A percentile compares a stretch with the other conserved stretches of the same genome.
Evolutionary conservation across 1,284 basidiomycete genomes (phyloP).

Genomic region (Coniferiporia sulphurascens): DNA sequence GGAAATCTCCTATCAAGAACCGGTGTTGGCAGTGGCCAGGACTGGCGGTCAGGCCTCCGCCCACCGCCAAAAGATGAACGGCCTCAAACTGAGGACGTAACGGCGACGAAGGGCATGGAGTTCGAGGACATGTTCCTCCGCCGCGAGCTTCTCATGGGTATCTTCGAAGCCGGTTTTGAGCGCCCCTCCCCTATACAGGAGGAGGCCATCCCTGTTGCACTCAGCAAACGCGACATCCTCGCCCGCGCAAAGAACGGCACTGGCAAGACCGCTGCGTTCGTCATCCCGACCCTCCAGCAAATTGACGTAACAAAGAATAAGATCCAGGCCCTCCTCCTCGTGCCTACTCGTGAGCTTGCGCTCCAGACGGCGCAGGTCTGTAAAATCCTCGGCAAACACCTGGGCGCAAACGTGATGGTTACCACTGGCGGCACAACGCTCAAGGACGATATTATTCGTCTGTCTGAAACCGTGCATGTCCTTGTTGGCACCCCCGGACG

Average conservation of each 20-base stretch:
- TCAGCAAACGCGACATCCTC: conserved; percentile 86
- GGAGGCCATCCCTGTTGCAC: conserved; percentile 88
- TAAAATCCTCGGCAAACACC: conserved; percentile 95
- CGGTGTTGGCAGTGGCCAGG: conserved; percentile 26
- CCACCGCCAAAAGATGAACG: conserved; percentile 87
- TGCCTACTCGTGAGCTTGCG: conserved; percentile 93
- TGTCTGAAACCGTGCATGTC: conserved; percentile 90
- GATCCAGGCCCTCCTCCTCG: conserved; percentile 93
- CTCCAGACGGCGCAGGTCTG: conserved; percentile 97
- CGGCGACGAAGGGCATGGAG: conserved; percentile 84
- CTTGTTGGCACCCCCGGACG: conserved; percentile 96
- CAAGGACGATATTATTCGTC: conserved; percentile 94
- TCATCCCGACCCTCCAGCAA: conserved; percentile 94
- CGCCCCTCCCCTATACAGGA: conserved; percentile 97
- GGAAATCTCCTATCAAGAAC: not conserved
- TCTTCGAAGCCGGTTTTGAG: conserved; percentile 97
- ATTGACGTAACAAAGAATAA: conserved; percentile 83
- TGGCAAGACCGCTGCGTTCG: conserved; percentile 97
- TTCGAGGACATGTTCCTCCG: conserved; percentile 77
- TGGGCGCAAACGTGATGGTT: conserved; percentile 97
- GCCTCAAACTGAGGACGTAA: conserved; percentile 94
- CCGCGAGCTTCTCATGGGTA: conserved; percentile 72
- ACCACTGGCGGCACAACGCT: conserved; percentile 98
- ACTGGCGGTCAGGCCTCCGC: conserved; percentile 75
- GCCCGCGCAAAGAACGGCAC: conserved; percentile 90